Percentiles rank a stretch among this genome's conserved stretches.
Evolutionary conservation across 2,329 filamentous ascomycete species (phyloP).

Genomic region (Colletotrichum gloeosporioides): DNA sequence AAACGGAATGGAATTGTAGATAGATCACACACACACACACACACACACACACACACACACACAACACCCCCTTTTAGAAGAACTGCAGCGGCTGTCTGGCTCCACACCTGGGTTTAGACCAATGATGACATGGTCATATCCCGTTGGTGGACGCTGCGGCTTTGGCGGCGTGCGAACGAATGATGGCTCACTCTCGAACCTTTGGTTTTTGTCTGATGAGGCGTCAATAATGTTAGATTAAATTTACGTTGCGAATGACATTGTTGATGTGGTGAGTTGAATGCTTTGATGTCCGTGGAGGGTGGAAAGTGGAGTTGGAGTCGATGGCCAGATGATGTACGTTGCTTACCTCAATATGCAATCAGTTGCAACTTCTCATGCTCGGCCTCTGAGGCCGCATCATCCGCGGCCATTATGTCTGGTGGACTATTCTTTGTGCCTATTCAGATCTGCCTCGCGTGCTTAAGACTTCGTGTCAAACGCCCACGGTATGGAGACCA

Average conservation of each 20-base stretch:
- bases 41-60: background rate
- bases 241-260: background rate
- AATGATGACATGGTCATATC: background rate
- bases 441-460: background rate
- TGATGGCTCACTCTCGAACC: background rate
- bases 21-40: background rate
- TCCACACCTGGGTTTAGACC: background rate
- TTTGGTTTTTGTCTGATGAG: background rate
- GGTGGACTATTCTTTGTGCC: accelerated
- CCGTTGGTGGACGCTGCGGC: background rate
- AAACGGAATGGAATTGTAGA: background rate
- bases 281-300: accelerated
- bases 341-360: accelerated
- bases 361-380: accelerated
- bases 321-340: background rate
- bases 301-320: background rate
- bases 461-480: background rate
- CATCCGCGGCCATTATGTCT: accelerated
- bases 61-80: background rate
- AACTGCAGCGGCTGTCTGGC: background rate
- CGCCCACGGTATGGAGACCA: background rate
- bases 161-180: background rate
- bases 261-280: background rate
- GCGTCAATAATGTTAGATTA: background rate
- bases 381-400: accelerated